phyloP scores from a whole-genome alignment of 2,329 filamentous ascomycete genomes.

The Dactylellina sp. region DNA sequence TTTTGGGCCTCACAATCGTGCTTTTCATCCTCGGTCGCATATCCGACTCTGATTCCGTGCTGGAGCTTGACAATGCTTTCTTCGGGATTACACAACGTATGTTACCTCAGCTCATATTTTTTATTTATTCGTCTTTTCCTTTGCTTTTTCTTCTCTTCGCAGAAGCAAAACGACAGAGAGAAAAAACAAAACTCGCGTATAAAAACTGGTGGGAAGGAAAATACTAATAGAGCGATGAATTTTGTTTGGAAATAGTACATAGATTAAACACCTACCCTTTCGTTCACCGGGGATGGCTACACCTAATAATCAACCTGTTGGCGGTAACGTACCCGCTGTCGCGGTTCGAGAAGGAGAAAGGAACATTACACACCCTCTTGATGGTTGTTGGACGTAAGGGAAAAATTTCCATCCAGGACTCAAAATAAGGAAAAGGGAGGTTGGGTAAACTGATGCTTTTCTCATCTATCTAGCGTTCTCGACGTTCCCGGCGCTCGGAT shows the following conservation, averaged over 20 bases:
- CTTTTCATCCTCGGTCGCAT: constrained; percentile 46
- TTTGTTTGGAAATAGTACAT: constrained; percentile 87
- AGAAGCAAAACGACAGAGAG: too few species aligned
- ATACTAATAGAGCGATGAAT: not conserved
- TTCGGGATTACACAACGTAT: constrained; percentile 52
- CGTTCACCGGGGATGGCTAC: constrained; percentile 83
- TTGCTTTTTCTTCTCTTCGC: too few species aligned
- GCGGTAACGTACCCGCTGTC: constrained; percentile 89
- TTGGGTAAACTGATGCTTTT: too few species aligned
- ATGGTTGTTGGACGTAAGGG: constrained; percentile 93
- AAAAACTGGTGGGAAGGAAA: not conserved
- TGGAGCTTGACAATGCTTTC: constrained; percentile 23
- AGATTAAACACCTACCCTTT: constrained; percentile 92
- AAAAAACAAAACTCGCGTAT: too few species aligned
- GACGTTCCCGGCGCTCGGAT: constrained; percentile 83
- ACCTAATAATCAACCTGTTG: constrained; percentile 81
- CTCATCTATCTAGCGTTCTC: constrained; percentile 82
- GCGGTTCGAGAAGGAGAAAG: constrained; percentile 91
- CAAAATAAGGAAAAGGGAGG: too few species aligned
- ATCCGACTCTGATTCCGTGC: constrained; percentile 29
- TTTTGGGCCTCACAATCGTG: constrained; percentile 25
- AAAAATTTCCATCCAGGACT: not conserved
- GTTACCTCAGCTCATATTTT: not conserved
- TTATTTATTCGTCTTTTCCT: not conserved
- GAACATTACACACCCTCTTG: constrained; percentile 85